Base-by-base conservation (phyloP, 2,329 filamentous ascomycete species). In the Xylaria sp. region DNA sequence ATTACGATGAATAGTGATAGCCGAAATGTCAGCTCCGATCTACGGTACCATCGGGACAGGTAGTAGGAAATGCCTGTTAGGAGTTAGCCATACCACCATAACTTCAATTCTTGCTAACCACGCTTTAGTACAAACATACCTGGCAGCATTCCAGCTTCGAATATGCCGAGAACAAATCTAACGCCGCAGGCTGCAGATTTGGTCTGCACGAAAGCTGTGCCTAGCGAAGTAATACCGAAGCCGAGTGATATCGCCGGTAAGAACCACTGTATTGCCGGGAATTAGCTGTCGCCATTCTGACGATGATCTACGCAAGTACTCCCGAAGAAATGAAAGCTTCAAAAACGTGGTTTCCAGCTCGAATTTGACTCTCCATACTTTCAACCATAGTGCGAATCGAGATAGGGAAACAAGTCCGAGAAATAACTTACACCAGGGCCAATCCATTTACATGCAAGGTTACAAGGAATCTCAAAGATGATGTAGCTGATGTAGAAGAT, bases 401-500 rank as follows among this genome's bases (percentile, higher is more conserved):
- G 20, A 9, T 41, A 46, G 41, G 10, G 23, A 41, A 39, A 57
- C 10, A 6, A 55, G 7, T 20, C 32, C 15, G 15, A 58, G 18
- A 20, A 20, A n/a, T 32, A 6, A 46, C 56, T 58, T 46, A 58
- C 56, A 44, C 90, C 90, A 0, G 91, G 91, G 0, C 91, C 91
- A 4, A 93, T 82, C 82, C 84, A 89, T 78, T 93, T 94, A 83
- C 91, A 93, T 20, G 84, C 79, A 68, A 93, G 85, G 71, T 89
- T 93, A 65, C 84, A 84, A 0, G 92, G 91, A 51, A 94, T 90
- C 78, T 93, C 88, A 72, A 91, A 92, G 57, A 93, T 32, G 74
- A 93, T 92, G 79, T 94, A 94, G 8, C 88, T 88, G 76, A 94
- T 84, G 79, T 91, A 93, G 80, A 93, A 93, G 71, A 89, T 77